Conservation (phyloP, 495 filamentous ascomycete species). For the Hypoxylon intermedium region DNA sequence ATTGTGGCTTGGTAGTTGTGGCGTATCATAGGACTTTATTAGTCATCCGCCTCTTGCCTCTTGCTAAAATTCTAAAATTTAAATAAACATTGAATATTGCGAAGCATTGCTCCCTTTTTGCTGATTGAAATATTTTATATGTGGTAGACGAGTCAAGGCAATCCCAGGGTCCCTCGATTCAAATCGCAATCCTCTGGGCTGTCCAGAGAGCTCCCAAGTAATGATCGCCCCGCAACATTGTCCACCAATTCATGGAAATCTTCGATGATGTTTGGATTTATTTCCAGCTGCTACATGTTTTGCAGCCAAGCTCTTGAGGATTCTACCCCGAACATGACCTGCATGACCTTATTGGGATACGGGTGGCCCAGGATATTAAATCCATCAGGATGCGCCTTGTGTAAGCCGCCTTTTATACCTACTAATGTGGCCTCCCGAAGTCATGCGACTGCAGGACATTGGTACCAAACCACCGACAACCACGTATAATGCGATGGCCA, state of each 20-base stretch:
- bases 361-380: background rate
- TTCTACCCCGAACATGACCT: background rate
- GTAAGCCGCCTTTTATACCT: conserved; percentile 1
- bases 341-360: too few species aligned
- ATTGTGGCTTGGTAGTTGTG: too few species aligned
- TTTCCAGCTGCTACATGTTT: background rate
- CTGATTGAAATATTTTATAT: too few species aligned
- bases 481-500: conserved; percentile 23
- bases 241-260: background rate
- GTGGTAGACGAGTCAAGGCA: background rate
- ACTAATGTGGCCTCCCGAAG: conserved; percentile 24
- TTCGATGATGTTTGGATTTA: background rate
- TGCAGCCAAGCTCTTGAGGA: background rate
- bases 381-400: background rate
- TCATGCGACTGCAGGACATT: conserved; percentile 13
- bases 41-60: too few species aligned
- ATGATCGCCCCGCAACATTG: conserved; percentile 10
- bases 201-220: background rate
- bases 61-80: too few species aligned
- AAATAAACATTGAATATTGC: too few species aligned
- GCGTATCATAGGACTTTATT: too few species aligned
- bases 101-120: too few species aligned
- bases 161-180: background rate
- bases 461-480: conserved; percentile 34
- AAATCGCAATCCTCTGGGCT: background rate